Conservation (phyloP, 495 filamentous ascomycete species). For the Tuber magnatum region DNA sequence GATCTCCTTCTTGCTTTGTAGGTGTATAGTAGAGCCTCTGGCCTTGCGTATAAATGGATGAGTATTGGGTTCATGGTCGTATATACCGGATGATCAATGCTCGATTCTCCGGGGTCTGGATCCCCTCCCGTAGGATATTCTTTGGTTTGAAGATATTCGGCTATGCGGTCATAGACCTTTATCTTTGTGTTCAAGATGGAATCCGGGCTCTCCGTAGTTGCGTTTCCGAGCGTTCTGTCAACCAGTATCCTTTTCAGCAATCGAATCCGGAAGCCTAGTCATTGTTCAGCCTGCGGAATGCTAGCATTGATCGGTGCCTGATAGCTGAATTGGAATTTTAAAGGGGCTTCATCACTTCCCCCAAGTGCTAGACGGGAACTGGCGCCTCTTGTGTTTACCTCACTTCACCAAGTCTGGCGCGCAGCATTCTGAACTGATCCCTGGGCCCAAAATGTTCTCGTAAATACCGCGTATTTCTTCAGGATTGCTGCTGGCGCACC, state of each 20-base stretch:
- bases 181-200: neutral
- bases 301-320: constrained; percentile 4
- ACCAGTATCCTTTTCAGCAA: no score
- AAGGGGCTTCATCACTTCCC: neutral
- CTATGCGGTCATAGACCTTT: neutral
- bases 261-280: no score
- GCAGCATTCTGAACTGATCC: neutral
- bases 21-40: neutral
- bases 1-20: constrained; percentile 20
- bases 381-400: neutral
- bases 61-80: constrained; percentile 19
- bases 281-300: constrained; percentile 8
- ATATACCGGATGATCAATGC: constrained; percentile 15
- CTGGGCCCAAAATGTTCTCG: neutral
- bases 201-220: constrained; percentile 12
- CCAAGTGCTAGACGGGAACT: neutral
- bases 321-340: neutral
- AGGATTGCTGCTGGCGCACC: neutral
- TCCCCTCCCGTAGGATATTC: constrained; percentile 19
- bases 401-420: neutral
- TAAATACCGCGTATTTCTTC: neutral
- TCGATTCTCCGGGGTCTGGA: constrained; percentile 17
- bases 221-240: constrained; percentile 12
- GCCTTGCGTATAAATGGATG: constrained; percentile 14
- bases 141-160: constrained; percentile 18